Percentiles rank a stretch among this genome's conserved stretches.
Conservation (phyloP, 208 protist genomes). For the Acanthamoeba healyi region DNA sequence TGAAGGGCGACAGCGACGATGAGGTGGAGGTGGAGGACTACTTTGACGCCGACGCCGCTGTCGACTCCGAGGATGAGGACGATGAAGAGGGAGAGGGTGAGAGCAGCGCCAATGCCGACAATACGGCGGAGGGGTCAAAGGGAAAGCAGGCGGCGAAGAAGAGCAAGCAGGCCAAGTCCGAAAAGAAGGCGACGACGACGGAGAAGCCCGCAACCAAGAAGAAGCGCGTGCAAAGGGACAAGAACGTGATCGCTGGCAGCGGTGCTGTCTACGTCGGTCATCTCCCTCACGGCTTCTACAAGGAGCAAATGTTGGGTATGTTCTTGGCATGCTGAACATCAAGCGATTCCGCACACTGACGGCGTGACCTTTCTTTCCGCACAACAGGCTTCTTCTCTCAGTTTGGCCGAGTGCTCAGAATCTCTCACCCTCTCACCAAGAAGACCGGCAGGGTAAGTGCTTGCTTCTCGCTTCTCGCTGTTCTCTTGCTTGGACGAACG, state of each 20-base stretch:
- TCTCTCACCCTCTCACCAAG: conserved; percentile 78
- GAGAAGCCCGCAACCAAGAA: background rate
- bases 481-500: background rate
- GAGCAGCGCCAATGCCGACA: too few species aligned
- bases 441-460: conserved; percentile 72
- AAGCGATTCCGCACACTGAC: background rate
- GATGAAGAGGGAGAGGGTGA: background rate
- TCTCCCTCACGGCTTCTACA: conserved; percentile 84
- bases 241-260: background rate
- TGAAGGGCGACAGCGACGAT: background rate
- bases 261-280: conserved; percentile 83
- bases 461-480: background rate
- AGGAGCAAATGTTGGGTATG: conserved; percentile 78
- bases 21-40: conserved; percentile 1
- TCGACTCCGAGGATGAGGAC: background rate
- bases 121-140: background rate
- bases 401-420: conserved; percentile 77
- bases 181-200: background rate
- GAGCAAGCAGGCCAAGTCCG: background rate
- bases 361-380: background rate
- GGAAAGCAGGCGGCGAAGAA: background rate
- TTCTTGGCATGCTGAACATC: background rate
- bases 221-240: background rate
- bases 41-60: background rate
- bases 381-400: conserved; percentile 81